phyloP scores from a whole-genome alignment of 148 eudicot species.

The Amaranthus hypochondriacus region DNA sequence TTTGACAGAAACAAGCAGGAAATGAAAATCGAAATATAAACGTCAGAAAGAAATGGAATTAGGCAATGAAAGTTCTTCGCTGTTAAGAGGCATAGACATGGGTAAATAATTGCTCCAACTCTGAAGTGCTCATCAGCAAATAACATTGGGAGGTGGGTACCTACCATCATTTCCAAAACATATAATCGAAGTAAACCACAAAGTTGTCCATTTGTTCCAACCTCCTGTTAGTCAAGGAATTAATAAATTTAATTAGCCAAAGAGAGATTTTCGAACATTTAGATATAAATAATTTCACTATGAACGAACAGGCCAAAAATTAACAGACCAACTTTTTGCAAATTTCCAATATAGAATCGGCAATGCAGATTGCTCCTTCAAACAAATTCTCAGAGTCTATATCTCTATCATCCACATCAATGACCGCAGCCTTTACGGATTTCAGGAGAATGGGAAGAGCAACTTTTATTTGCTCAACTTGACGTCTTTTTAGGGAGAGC shows the following conservation, averaged over 20 bases:
- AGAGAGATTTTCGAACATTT: constrained; percentile 10
- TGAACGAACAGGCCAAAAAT: constrained; percentile 7
- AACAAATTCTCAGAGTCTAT: constrained; percentile 43
- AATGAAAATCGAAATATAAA: neutral
- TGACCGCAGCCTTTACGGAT: constrained; percentile 46
- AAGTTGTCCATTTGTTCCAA: constrained; percentile 42
- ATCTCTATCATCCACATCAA: constrained; percentile 48
- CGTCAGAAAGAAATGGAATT: neutral
- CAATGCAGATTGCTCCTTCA: constrained; percentile 48
- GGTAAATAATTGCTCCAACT: neutral
- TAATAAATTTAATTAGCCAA: constrained; percentile 10
- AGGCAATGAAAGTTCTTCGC: neutral
- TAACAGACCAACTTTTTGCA: constrained; percentile 69
- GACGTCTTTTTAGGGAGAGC: constrained; percentile 57
- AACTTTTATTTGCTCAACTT: constrained; percentile 66
- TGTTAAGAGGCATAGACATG: neutral
- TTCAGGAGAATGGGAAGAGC: constrained; percentile 65
- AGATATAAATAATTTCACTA: constrained; percentile 4
- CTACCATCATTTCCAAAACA: constrained; percentile 73
- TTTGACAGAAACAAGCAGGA: neutral
- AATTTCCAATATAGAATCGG: constrained; percentile 52
- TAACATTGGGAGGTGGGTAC: constrained; percentile 15
- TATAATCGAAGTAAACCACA: constrained; percentile 65
- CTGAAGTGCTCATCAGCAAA: constrained; percentile 6
- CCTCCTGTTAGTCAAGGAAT: constrained; percentile 48